Conservation (phyloP, 306 rosid genomes). For the Sophora flavescens region DNA sequence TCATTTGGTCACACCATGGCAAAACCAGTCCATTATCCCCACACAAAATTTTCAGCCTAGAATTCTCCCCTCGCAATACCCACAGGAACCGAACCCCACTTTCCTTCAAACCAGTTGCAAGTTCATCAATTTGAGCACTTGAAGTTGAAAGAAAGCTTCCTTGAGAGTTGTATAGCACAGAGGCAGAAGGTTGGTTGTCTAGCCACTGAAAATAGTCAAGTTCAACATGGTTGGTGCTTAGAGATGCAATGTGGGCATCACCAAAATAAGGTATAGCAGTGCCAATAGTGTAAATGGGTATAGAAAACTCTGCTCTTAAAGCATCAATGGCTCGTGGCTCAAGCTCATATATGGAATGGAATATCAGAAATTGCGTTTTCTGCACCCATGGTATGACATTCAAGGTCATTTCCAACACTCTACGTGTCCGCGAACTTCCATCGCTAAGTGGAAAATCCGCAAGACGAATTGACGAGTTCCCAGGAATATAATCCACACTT, state of each 20-base stretch:
- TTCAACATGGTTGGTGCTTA: not conserved
- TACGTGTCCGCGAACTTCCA: slow-evolving; percentile 1
- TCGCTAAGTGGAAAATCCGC: slow-evolving; percentile 45
- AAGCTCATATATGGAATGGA: slow-evolving; percentile 54
- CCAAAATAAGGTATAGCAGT: slow-evolving; percentile 50
- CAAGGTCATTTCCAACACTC: not conserved
- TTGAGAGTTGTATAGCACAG: slow-evolving; percentile 62
- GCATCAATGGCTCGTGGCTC: slow-evolving; percentile 53
- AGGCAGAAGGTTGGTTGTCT: slow-evolving; percentile 51
- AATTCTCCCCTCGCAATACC: slow-evolving; percentile 42
- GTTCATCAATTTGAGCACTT: slow-evolving; percentile 56
- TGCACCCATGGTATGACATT: slow-evolving; percentile 41
- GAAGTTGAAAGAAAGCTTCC: slow-evolving; percentile 69
- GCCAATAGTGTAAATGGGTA: slow-evolving; percentile 58
- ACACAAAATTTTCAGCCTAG: slow-evolving; percentile 44
- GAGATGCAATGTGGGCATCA: not conserved
- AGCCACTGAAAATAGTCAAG: slow-evolving; percentile 54
- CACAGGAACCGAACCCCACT: slow-evolving; percentile 61
- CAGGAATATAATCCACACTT: slow-evolving; percentile 58
- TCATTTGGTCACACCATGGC: slow-evolving; percentile 69
- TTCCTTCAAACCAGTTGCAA: slow-evolving; percentile 42
- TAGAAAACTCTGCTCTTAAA: slow-evolving; percentile 39
- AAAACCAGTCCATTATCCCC: slow-evolving; percentile 60
- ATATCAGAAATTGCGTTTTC: slow-evolving; percentile 53
- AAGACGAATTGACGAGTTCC: slow-evolving; percentile 49